Evolutionary conservation across 2,329 filamentous ascomycete species (phyloP), one percentile per base, ranked within the genome.

Genomic region (Paraconiothyrium brasiliense): DNA sequence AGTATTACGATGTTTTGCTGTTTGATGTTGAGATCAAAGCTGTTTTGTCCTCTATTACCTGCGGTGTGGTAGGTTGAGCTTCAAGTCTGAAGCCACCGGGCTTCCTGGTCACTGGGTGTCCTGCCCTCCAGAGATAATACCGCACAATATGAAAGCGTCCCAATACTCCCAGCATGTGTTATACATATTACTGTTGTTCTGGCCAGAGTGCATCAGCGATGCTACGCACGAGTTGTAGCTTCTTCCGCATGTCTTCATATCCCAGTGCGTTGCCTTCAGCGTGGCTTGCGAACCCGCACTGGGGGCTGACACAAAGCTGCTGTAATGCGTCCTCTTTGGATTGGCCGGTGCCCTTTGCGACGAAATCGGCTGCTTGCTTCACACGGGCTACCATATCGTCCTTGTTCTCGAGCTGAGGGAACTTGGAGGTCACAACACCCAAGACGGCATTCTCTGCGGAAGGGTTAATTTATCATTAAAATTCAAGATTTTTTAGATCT

Each of bases 131-230:
- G 22, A 22, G 13, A 44, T 39, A 3, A 44, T 35, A 47, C 14
- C 44, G 43, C 44, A 54, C 51, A 8, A 55, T 46, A 48, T 46
- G 16, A 44, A 46, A 32, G 14, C 1, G 24, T 52, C 9, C 22
- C 16, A 24, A 46, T 46, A 34, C 22, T 54, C 30, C 22, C 11
- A 8, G 24, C 35, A 43, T 24, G 24, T 20, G 13, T 52, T 52
- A 39, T 51, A 32, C 16, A 51, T 39, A 47, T 58, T 69, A 86
- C 65, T 80, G 74, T 79, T 87, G 79, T 22, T 83, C 82, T 4
- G 84, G 83, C 91, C 91, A 94, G 60, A 93, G 85, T 71, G 90
- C 87, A 72, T 93, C 86, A 2, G 91, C 90, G 70, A 94, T 87
- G 68, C 87, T 83, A 65, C 90, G 85, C 20, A 93, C 89, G 56